A percentile compares a stretch with the other conserved stretches of the same genome.
Evolutionary conservation across 2,329 filamentous ascomycete genomes (phyloP).

Genomic region (Cladobotryum protrusum): DNA sequence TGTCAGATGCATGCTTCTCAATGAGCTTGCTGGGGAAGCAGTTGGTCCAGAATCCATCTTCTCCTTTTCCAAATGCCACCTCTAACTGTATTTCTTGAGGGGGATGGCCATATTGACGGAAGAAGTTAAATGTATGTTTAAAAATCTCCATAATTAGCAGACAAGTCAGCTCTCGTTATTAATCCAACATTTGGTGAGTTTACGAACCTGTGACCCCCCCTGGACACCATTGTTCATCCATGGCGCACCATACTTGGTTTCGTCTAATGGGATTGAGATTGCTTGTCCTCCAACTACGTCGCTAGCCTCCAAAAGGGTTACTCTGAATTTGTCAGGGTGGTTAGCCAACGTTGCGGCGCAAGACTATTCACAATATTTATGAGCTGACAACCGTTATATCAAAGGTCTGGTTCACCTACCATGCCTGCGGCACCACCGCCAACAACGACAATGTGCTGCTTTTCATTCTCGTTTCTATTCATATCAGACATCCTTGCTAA

Average conservation of each 20-base stretch:
- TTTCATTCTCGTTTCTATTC: neutral
- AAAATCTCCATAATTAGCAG: conserved; percentile 49
- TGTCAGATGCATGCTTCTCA: conserved; percentile 48
- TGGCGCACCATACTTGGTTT: conserved; percentile 48
- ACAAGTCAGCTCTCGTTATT: neutral
- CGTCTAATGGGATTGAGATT: conserved; percentile 52
- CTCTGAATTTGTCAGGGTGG: conserved; percentile 58
- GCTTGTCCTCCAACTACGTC: conserved; percentile 56
- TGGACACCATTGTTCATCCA: conserved; percentile 62
- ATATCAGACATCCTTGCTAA: neutral
- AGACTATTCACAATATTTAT: conserved; percentile 34
- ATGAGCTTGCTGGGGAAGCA: conserved; percentile 56
- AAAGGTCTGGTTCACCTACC: conserved; percentile 27
- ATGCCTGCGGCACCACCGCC: conserved; percentile 59
- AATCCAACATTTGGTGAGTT: neutral
- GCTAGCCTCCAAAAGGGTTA: conserved; percentile 56
- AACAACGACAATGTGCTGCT: conserved; percentile 50
- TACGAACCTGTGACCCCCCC: conserved; percentile 40
- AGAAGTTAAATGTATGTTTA: conserved; percentile 62
- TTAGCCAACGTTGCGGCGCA: conserved; percentile 62
- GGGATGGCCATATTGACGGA: conserved; percentile 48
- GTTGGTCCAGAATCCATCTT: conserved; percentile 58
- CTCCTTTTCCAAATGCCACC: conserved; percentile 56
- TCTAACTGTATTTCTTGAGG: conserved; percentile 55
- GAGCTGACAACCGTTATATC: neutral